Base-by-base conservation (phyloP, 2,329 filamentous ascomycete genomes). In the Fusarium burgessii region DNA sequence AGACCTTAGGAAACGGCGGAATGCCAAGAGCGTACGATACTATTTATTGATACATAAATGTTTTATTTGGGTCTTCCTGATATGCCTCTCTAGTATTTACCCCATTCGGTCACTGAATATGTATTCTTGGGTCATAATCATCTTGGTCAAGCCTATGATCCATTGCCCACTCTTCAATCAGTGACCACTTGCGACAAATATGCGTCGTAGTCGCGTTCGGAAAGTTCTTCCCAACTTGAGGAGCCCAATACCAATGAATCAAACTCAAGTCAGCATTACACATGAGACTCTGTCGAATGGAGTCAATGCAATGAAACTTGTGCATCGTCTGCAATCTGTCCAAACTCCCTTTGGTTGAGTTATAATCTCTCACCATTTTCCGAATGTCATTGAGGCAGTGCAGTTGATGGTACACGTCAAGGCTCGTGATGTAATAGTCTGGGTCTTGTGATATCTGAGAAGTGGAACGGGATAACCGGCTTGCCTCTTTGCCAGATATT, bases 251-350 rank as follows among this genome's bases (percentile, higher is more conserved):
- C 43, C 42, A 62, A 18, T 49, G 52, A 32, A 49, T 49, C 7
- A 58, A 13, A 23, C 51, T 58, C 18, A 58, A 20, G 25, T 42
- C 42, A 15, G 42, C 58, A 27, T 49, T 49, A 10, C 51, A 58
- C 35, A 43, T 62, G 5, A 49, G 23, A 18, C 58, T 58, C 29
- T 43, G 42, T 3, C 50, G 18, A 12, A 60, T 33, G 9, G 41
- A 55, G 33, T 60, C 58, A n/a, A 60, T 60, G 8, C 58, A 60
- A 9, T 60, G 50, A 18, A 60, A 56, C 25, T 60, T 60, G 29
- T 60, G 57, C 57, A 60, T 40, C 5, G 49, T 46, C 8, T 55
- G 49, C 4, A 60, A 18, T 12, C 25, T 56, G 1, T 13, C 58
- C 8, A 61, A 13, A 3, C 9, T 38, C 6, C 8, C 35, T 6